Percentiles rank a stretch among this genome's conserved stretches.
Evolutionary conservation across 2,329 filamentous ascomycete genomes (phyloP).

Genomic region (Ophiocordyceps camponoti-rufipedis): DNA sequence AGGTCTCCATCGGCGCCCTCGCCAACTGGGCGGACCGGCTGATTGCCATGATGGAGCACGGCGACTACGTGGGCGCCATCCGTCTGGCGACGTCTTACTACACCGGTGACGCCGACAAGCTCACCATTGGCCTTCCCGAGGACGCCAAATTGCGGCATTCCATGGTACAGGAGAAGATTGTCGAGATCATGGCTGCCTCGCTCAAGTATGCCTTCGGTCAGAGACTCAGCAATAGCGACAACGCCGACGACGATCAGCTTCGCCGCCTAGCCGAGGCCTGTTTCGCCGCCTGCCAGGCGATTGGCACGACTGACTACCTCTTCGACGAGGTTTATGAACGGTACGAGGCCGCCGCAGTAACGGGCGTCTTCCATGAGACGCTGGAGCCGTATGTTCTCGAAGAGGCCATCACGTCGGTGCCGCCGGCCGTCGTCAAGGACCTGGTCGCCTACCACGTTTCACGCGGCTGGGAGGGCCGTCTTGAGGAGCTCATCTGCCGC

Average conservation of each 20-base stretch:
- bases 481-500: conserved; percentile 90
- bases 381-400: conserved; percentile 80
- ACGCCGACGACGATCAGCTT: conserved; percentile 39
- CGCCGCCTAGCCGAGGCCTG: conserved; percentile 67
- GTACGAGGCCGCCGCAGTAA: conserved; percentile 60
- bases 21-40: conserved; percentile 96
- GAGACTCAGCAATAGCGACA: conserved; percentile 28
- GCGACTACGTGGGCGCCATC: conserved; percentile 89
- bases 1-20: conserved; percentile 73
- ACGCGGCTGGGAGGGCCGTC: conserved; percentile 53
- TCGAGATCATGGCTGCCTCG: conserved; percentile 88
- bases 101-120: conserved; percentile 74
- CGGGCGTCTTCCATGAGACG: conserved; percentile 68
- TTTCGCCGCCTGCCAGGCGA: conserved; percentile 64
- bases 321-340: conserved; percentile 84
- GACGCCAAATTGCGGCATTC: conserved; percentile 56
- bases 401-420: conserved; percentile 53
- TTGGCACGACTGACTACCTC: conserved; percentile 64
- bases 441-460: conserved; percentile 67
- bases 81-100: conserved; percentile 85
- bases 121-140: conserved; percentile 85
- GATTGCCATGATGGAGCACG: conserved; percentile 85
- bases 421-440: conserved; percentile 70
- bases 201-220: conserved; percentile 74
- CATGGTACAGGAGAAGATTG: conserved; percentile 72